Evolutionary conservation across 805 yeast species (phyloP), one percentile per base, ranked within the genome.

Genomic region (Pichia eremophila): DNA sequence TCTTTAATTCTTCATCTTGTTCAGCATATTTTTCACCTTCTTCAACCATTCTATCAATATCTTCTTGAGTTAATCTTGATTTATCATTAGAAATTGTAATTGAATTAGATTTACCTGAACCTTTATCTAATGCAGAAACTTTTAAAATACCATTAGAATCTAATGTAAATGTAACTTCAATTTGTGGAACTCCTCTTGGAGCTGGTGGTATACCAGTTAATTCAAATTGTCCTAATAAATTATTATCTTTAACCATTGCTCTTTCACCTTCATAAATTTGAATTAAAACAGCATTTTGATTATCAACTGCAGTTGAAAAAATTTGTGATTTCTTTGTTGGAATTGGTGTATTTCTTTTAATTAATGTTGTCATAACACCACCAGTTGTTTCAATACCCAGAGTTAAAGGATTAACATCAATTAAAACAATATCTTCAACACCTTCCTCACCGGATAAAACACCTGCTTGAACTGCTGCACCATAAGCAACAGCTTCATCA

Each of bases 391-490:
- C 96, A 66, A 89, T 90, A 77, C 97, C 97, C 55, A 89, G 70
- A 47, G 97, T 89, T 65, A 89, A 79, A 61, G 97, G 95, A 61
- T 90, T 87, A 54, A 89, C 96, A 72, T 89, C 97, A 63, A 90
- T 78, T 63, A 89, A 75, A 55, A 91, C 91, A 60, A 85, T 82
- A 65, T 85, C 93, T 61, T 85, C 95, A 54, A 82, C 93, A 68
- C 95, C 93, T 62, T 84, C 89, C 71, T 90, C 96, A 70, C 98
- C 98, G 48, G 95, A 81, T 56, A 91, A 75, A 59, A 91, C 95
- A 75, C 98, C 98, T 49, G 96, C 98, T 76, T 91, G 99, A 54
- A 91, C 97, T 54, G 99, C 97, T 52, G 98, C 98, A 79, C 99
- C 99, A 62, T 83, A 91, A 40, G 98, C 99, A 64, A 91, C 98